Conservation (phyloP, 257 asterid genomes). For the Solanum piurae region DNA sequence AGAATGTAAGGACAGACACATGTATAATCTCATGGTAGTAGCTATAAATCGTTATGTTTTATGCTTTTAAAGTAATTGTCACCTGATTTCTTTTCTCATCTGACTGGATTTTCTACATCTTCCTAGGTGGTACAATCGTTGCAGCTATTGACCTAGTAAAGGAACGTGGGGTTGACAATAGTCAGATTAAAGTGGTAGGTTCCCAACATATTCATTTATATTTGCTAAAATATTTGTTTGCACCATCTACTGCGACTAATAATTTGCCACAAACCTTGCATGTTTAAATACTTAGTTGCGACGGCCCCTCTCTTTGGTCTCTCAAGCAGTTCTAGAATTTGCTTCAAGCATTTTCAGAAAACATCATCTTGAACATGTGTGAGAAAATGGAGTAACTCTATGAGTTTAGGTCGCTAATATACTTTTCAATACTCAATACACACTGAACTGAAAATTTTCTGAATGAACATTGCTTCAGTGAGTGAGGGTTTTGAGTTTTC, state of each 20-base stretch:
- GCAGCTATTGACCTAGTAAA: conserved; percentile 79
- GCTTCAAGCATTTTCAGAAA: not conserved
- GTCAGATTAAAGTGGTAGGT: conserved; percentile 85
- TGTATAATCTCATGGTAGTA: not conserved
- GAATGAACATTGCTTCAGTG: not conserved
- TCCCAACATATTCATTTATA: not conserved
- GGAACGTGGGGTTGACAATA: conserved; percentile 68
- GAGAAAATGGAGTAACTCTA: not conserved
- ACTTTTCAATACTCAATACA: not conserved
- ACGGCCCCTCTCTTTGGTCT: not conserved
- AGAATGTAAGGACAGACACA: not conserved
- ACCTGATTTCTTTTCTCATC: not conserved
- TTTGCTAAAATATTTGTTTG: not conserved
- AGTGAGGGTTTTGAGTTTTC: not conserved
- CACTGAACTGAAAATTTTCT: not conserved
- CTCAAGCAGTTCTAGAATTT: not conserved
- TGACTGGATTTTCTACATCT: not conserved
- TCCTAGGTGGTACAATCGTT: conserved; percentile 77
- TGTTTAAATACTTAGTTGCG: not conserved
- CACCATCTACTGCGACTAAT: not conserved
- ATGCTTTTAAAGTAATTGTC: not conserved
- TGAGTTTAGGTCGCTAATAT: not conserved
- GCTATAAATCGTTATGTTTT: not conserved
- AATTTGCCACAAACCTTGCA: not conserved
- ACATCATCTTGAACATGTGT: not conserved